Base-by-base conservation (phyloP, 441 rosid genomes). In the Adansonia madagascariensis region DNA sequence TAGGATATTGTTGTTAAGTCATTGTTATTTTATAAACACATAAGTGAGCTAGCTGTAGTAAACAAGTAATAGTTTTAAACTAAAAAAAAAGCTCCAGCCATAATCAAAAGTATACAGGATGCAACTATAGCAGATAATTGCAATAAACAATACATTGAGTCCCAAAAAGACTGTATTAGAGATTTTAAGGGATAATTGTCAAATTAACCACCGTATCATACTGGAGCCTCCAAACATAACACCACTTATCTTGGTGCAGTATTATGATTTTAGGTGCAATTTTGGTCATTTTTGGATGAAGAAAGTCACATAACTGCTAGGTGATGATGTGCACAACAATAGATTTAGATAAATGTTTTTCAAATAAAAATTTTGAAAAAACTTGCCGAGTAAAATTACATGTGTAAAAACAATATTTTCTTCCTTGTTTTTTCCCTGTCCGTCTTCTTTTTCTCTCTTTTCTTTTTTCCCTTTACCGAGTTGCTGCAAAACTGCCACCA, bases 101-200 rank as follows among this genome's bases (percentile, higher is more conserved):
- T 46, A 22, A 18, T 57, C 35, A 31, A 31, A 31, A 31, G 35
- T 31, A 31, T 31, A 8, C 12, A 57, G 27, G 5, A 8, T 24
- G 35, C 71, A 43, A 31, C 24, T 46, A 18, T 20, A 68, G 53
- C 72, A 18, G 73, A 47, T 49, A 69, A 49, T 49, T 49, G 59
- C 44, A 69, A 24, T 15, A 46, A 69, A 47, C 57, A 49, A 22
- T 22, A 1, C 15, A 69, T 49, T 3, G 22, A 49, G 41, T 59
- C 14, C 44, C 43, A 24, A 22, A 47, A 46, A 4, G 3, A 22
- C 31, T 47, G 31, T 2, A 31, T 31, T 31, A 31, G 35, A 31
- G 2, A 31, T 31, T 31, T 31, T 31, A 31, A 69, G 41, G 35
- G 31, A 20, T 59, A 20, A 35, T 27, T 22, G 4, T 12, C 47